Evolutionary conservation across 768 basidiomycete genomes (phyloP).

Genomic region (Termitomyces sp.): DNA sequence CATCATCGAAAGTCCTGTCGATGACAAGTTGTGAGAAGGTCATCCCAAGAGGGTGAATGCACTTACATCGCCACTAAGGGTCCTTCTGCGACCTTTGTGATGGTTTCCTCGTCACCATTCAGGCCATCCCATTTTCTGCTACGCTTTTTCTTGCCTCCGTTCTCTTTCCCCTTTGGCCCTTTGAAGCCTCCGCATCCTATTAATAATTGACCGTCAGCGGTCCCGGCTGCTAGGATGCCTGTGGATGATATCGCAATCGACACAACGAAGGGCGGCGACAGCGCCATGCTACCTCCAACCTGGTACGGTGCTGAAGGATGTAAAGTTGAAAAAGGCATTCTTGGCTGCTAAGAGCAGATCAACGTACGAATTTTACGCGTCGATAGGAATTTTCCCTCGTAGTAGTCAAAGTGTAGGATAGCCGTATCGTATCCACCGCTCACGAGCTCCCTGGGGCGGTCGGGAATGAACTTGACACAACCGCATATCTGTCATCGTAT

Average conservation of each 20-base stretch:
- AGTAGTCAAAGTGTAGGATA: slow-evolving; percentile 65
- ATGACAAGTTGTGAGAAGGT: slow-evolving; percentile 1
- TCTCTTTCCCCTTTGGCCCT: slow-evolving; percentile 13
- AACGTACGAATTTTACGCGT: slow-evolving; percentile 53
- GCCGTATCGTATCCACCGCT: slow-evolving; percentile 75
- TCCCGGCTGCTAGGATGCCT: slow-evolving; percentile 66
- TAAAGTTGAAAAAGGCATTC: neutral
- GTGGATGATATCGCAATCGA: slow-evolving; percentile 54
- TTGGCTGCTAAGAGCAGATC: neutral
- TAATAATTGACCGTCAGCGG: slow-evolving; percentile 73
- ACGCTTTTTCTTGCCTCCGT: slow-evolving; percentile 43
- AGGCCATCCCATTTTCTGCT: slow-evolving; percentile 75
- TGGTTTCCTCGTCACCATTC: slow-evolving; percentile 37
- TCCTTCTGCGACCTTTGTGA: slow-evolving; percentile 60
- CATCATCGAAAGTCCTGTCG: slow-evolving; percentile 46
- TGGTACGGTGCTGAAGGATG: slow-evolving; percentile 31
- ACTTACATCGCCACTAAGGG: slow-evolving; percentile 71
- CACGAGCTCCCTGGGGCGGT: slow-evolving; percentile 66
- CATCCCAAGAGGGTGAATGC: neutral
- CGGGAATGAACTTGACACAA: slow-evolving; percentile 67
- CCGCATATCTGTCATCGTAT: slow-evolving; percentile 60
- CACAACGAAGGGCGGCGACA: slow-evolving; percentile 76
- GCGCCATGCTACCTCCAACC: slow-evolving; percentile 44
- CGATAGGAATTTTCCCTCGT: slow-evolving; percentile 54
- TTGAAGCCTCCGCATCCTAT: slow-evolving; percentile 70